Evolutionary conservation across 805 yeast genomes (phyloP).

Genomic region (Pichia scutulata): DNA sequence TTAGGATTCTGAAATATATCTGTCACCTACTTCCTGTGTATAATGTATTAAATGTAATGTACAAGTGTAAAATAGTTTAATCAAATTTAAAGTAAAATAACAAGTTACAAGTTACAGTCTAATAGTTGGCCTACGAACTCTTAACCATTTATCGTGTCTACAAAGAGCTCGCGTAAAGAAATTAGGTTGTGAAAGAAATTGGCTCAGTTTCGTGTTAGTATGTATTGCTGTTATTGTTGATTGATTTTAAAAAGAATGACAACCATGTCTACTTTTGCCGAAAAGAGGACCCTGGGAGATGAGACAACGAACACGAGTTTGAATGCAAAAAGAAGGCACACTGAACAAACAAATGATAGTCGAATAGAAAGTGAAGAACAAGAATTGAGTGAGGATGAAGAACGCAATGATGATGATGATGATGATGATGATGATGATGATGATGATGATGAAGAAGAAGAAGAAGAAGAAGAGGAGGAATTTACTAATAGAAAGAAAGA

Average conservation of each 20-base stretch:
- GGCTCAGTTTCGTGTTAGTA: no score
- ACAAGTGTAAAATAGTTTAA: neutral
- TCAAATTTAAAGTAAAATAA: no score
- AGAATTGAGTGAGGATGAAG: neutral
- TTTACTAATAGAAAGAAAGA: conserved; percentile 5
- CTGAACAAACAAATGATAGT: neutral
- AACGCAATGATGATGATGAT: neutral
- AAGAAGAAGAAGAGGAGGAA: conserved; percentile 1
- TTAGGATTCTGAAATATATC: neutral
- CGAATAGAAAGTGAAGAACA: neutral
- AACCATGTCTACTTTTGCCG: neutral
- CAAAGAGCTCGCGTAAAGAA: no score
- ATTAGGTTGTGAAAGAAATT: no score
- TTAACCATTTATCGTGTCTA: no score
- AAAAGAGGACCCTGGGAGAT: neutral
- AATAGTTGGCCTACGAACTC: no score
- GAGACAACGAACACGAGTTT: neutral
- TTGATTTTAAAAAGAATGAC: no score
- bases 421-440: conserved; percentile 2
- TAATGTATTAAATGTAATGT: neutral
- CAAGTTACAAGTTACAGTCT: no score
- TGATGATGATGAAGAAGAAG: neutral
- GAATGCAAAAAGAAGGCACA: neutral
- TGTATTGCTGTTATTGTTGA: no score
- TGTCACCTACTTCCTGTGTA: neutral